These are phyloP conservation scores for Nepenthes gracilis DNA, from an alignment of 148 eudicot genomes.

Conservation along the genomic window DNA sequence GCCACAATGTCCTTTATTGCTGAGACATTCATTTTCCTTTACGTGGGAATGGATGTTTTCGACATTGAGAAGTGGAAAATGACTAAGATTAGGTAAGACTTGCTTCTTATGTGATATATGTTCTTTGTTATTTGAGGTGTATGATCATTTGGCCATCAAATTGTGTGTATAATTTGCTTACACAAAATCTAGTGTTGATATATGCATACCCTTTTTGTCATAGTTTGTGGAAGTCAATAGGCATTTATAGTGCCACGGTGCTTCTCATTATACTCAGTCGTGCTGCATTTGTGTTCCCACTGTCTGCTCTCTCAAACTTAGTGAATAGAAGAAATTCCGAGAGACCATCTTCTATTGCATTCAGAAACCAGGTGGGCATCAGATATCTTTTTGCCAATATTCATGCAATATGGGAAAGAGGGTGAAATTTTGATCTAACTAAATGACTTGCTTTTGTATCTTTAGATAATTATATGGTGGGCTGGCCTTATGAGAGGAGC, in stretches of 20 bases:
- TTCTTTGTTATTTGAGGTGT: neutral
- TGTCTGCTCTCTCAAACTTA: constrained; percentile 66
- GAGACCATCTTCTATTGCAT: constrained; percentile 40
- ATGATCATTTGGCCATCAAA: neutral
- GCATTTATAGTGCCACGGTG: constrained; percentile 34
- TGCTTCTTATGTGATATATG: neutral
- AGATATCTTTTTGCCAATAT: neutral
- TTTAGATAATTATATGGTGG: constrained; percentile 89
- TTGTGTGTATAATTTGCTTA: neutral
- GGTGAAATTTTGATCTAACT: neutral
- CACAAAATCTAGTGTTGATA: too few relatives aligned
- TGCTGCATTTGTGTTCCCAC: constrained; percentile 87
- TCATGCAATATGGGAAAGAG: too few relatives aligned
- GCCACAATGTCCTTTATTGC: constrained; percentile 92
- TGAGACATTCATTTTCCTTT: constrained; percentile 87
- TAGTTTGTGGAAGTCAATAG: constrained; percentile 48
- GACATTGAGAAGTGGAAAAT: constrained; percentile 88
- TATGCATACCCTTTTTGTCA: neutral
- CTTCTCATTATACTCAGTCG: constrained; percentile 71
- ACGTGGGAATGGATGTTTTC: constrained; percentile 91
- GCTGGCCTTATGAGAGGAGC: constrained; percentile 99
- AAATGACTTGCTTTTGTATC: neutral
- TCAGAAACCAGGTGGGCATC: constrained; percentile 50
- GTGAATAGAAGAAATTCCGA: constrained; percentile 37
- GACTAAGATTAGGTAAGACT: constrained; percentile 56